These are phyloP conservation scores for Olyra latifolia DNA, from an alignment of 176 grass and related monocot species.

Conservation along the genomic window DNA sequence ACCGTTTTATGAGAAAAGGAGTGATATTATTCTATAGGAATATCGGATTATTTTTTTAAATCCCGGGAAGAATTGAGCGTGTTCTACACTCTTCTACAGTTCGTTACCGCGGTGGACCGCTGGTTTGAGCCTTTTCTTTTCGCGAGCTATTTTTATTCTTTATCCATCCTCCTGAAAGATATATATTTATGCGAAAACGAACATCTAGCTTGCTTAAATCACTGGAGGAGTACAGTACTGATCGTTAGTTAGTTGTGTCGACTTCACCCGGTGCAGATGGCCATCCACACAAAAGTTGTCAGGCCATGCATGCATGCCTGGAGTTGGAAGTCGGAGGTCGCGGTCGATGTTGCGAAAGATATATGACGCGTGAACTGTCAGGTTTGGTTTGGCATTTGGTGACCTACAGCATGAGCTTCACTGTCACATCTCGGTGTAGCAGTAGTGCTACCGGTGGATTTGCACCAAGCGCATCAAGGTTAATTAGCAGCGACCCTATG, in stretches of 20 bases:
- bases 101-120: not conserved
- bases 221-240: not conserved
- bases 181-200: not conserved
- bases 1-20: no score
- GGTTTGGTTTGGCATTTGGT: not conserved
- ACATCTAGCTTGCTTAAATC: not conserved
- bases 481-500: not conserved
- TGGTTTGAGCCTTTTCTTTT: not conserved
- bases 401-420: not conserved
- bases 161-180: not conserved
- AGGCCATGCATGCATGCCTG: not conserved
- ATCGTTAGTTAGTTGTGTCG: not conserved
- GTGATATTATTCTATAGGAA: no score
- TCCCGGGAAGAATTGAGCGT: not conserved
- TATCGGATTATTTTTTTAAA: no score
- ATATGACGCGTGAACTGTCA: not conserved
- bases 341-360: not conserved
- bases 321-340: not conserved
- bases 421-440: not conserved
- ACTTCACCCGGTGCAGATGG: not conserved
- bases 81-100: not conserved
- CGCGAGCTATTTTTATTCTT: not conserved
- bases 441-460: not conserved
- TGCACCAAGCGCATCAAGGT: not conserved
- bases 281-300: not conserved